Base-by-base conservation (phyloP, 2,329 filamentous ascomycete species). In the Fusarium sp. region DNA sequence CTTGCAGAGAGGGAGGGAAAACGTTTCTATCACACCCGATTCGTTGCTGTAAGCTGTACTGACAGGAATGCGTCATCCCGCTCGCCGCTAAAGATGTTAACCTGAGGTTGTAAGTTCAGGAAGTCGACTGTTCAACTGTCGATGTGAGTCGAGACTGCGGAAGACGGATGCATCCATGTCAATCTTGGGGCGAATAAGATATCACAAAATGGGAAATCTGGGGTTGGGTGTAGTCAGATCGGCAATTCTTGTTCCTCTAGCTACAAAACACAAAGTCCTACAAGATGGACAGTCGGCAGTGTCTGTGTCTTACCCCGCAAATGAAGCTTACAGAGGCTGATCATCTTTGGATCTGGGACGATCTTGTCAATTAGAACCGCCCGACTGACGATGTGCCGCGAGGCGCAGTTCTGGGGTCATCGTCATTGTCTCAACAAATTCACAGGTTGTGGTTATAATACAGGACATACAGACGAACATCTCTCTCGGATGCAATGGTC, bases 31-130 rank as follows among this genome's bases (percentile, higher is more conserved):
- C 38, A 50, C 45, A 66, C 67, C 73, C 71, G 71, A 75, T 75
- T 75, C 69, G 73, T 64, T 46, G 44, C 40, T 47, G 22, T 14
- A 10, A 38, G 18, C 18, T 27, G 74, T 75, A 75, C 73, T 73
- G 73, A 70, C 73, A 75, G 71, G 49, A 68, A 74, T 75, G 73
- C 73, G 73, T 75, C 73, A 75, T 75, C 73, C 73, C 73, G 73
- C 58, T 63, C 50, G 54, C 64, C 63, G 58, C 68, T 65, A 68
- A 61, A 43, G 34, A 43, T 29, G 20, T 27, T 14, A 22, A 34
- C 11, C 45, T 42, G 43, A 62, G 53, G 29, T 45, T 65, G 46
- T 50, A 55, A 43, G 25, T 61, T 32, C 22, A 32, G 9, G 10
- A 12, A 38, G 18, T 38, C 34, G 34, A 38, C 34, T 38, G 34